A percentile compares a stretch with the other conserved stretches of the same genome.
These are phyloP conservation scores for Balakata baccata DNA, from an alignment of 345 rosid species.

Conservation along the genomic window DNA sequence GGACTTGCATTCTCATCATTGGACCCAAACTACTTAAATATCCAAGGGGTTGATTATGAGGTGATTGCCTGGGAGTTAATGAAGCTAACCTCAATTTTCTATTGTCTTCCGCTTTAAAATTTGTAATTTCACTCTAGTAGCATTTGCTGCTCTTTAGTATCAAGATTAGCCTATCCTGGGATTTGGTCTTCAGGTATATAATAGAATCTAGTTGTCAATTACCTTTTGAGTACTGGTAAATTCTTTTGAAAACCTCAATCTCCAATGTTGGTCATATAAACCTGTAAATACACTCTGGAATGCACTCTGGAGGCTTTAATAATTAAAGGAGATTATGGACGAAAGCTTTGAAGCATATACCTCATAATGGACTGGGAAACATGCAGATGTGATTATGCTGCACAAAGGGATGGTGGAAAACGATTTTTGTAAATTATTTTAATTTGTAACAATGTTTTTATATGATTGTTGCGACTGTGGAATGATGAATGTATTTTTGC, in stretches of 20 bases:
- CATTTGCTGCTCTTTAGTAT: background rate
- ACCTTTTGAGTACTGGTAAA: background rate
- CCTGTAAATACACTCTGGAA: background rate
- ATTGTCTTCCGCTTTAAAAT: background rate
- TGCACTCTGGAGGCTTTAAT: background rate
- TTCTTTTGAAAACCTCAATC: background rate
- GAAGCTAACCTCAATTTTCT: background rate
- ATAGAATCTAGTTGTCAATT: background rate
- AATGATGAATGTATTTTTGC: conserved; percentile 17
- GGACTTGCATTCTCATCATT: conserved; percentile 67
- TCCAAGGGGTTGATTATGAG: conserved; percentile 74
- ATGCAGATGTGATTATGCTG: background rate
- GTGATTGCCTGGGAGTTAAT: conserved; percentile 28
- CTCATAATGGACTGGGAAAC: background rate
- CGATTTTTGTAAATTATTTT: conserved; percentile 3
- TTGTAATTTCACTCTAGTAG: background rate
- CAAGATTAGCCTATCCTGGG: background rate
- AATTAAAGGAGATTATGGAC: background rate
- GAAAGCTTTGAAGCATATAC: background rate
- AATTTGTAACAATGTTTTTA: background rate
- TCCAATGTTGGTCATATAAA: background rate
- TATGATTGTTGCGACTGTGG: background rate
- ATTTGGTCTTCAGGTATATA: background rate
- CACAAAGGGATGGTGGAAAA: background rate
- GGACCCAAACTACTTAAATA: conserved; percentile 46